phyloP scores from a whole-genome alignment of 192 early-diverging fungal genomes.

The Coemansia sp. region DNA sequence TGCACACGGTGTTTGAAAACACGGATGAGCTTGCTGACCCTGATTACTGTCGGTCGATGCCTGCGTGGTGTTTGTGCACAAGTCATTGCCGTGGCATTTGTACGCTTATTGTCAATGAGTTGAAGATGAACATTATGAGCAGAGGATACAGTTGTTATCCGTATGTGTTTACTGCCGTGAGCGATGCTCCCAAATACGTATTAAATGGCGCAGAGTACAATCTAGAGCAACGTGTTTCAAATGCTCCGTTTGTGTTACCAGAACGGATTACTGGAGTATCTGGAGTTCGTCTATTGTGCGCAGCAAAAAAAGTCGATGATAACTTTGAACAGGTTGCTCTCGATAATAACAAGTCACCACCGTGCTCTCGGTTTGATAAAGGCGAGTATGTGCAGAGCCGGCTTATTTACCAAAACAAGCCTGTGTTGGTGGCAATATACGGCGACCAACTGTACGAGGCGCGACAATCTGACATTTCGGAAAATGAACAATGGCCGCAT shows the following conservation, averaged over 20 bases:
- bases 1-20: neutral
- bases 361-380: neutral
- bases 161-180: conserved; percentile 12
- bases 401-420: conserved; percentile 12
- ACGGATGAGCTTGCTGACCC: neutral
- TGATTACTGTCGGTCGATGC: conserved; percentile 19
- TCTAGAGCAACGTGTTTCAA: too few relatives aligned
- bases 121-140: conserved; percentile 17
- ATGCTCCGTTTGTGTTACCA: too few relatives aligned
- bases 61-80: conserved; percentile 36
- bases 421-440: conserved; percentile 4
- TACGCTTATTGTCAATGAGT: conserved; percentile 31
- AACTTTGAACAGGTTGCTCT: too few relatives aligned
- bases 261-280: too few relatives aligned
- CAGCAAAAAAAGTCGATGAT: too few relatives aligned
- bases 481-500: neutral
- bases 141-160: conserved; percentile 6
- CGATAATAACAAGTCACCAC: too few relatives aligned
- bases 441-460: conserved; percentile 1
- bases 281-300: too few relatives aligned
- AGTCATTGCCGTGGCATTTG: conserved; percentile 41
- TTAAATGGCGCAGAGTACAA: too few relatives aligned
- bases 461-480: too few relatives aligned
- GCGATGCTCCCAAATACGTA: neutral
- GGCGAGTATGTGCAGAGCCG: neutral